Evolutionary conservation across 2,329 filamentous ascomycete genomes (phyloP).

Genomic region (Hypoxylon sp.): DNA sequence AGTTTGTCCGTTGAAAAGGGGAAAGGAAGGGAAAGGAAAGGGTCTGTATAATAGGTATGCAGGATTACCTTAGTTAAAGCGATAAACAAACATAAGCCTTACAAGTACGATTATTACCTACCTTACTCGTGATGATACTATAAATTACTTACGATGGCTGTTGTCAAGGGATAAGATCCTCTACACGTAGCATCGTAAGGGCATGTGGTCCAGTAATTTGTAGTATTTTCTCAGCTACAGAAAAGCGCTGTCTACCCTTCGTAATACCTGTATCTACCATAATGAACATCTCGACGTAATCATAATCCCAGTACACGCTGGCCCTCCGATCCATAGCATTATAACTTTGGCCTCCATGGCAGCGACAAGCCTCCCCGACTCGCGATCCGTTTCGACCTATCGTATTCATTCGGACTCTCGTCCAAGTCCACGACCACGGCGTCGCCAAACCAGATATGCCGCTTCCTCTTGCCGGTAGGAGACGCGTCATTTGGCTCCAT

Average conservation of each 20-base stretch:
- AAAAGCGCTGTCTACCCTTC: constrained; percentile 14
- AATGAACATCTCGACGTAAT: constrained; percentile 11
- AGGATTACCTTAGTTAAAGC: constrained; percentile 2
- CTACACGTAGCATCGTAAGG: neutral
- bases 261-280: constrained; percentile 2
- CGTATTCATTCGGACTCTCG: neutral
- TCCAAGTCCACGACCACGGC: constrained; percentile 6
- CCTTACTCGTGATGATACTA: neutral
- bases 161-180: neutral
- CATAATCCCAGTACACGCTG: constrained; percentile 11
- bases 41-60: constrained; percentile 7
- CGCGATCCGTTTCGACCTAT: neutral
- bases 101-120: neutral
- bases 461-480: constrained; percentile 6
- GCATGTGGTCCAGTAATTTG: neutral
- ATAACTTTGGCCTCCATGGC: neutral
- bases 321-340: neutral
- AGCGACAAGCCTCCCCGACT: neutral
- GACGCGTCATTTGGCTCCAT: neutral
- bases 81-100: constrained; percentile 2
- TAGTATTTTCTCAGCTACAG: constrained; percentile 1
- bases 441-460: constrained; percentile 8
- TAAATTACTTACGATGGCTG: neutral
- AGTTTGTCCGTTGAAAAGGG: neutral
- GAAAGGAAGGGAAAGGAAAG: constrained; percentile 1